These are phyloP conservation scores for Trichoderma endophyticum DNA, from an alignment of 2,329 filamentous ascomycete species.

Conservation along the genomic window DNA sequence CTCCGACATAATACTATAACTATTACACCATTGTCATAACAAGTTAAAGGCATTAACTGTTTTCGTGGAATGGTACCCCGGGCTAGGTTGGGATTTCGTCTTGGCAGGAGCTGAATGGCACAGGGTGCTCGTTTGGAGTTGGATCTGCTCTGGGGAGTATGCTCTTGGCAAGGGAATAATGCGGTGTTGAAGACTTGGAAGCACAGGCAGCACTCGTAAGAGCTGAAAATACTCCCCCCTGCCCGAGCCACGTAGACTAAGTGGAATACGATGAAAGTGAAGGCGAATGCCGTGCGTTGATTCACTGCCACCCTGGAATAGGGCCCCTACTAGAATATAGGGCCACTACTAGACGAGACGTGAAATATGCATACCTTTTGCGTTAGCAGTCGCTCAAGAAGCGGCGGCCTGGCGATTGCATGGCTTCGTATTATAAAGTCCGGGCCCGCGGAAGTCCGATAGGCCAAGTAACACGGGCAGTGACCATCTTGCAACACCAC, in stretches of 20 bases:
- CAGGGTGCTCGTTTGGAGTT: neutral
- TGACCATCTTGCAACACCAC: neutral
- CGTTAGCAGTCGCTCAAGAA: neutral
- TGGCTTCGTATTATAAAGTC: neutral
- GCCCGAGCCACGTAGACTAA: neutral
- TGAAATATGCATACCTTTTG: conserved; percentile 11
- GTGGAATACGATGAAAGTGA: neutral
- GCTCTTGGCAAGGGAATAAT: neutral
- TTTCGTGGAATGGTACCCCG: neutral
- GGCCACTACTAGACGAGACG: neutral
- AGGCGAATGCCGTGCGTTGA: neutral
- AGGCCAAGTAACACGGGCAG: neutral
- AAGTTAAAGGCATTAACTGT: neutral
- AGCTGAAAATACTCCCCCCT: neutral
- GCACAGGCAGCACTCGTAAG: neutral
- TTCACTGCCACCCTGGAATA: neutral
- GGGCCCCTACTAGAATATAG: neutral
- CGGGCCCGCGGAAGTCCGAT: neutral
- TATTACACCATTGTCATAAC: neutral
- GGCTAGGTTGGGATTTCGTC: neutral
- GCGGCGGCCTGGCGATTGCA: neutral
- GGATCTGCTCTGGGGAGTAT: too few species aligned
- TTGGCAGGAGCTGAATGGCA: neutral
- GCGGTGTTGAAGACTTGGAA: neutral
- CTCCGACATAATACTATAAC: neutral